These are phyloP conservation scores for Claviceps monticola DNA, from an alignment of 2,329 filamentous ascomycete genomes.

Conservation along the genomic window DNA sequence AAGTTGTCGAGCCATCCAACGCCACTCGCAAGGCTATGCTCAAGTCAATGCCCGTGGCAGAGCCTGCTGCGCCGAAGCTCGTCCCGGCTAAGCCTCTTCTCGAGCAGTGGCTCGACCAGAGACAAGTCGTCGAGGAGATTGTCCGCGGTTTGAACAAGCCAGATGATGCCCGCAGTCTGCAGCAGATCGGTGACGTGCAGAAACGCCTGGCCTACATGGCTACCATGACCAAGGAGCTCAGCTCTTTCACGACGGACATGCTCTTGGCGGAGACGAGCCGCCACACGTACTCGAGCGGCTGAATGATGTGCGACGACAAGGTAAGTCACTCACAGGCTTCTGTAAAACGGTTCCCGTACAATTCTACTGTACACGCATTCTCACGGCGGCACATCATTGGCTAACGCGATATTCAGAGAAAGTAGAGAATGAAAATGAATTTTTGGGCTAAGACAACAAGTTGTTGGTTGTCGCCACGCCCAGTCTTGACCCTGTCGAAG, in stretches of 20 bases:
- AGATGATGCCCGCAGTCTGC: slow-evolving; percentile 37
- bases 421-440: too few species aligned
- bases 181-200: slow-evolving; percentile 38
- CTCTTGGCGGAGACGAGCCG: neutral
- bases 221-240: slow-evolving; percentile 25
- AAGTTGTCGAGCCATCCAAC: slow-evolving; percentile 26
- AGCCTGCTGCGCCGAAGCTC: slow-evolving; percentile 15
- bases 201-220: slow-evolving; percentile 36
- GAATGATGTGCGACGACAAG: neutral
- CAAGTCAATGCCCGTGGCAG: slow-evolving; percentile 23
- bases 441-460: too few species aligned
- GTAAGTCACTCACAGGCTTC: neutral
- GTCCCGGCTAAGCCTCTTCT: slow-evolving; percentile 26
- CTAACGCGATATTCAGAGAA: too few species aligned
- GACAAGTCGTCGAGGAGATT: slow-evolving; percentile 47
- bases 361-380: neutral
- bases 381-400: too few species aligned
- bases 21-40: slow-evolving; percentile 36
- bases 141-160: slow-evolving; percentile 35
- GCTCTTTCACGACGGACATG: neutral
- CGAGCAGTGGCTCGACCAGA: slow-evolving; percentile 48
- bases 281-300: slow-evolving; percentile 2
- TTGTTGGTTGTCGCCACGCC: neutral
- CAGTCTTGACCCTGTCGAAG: neutral
- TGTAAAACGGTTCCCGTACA: neutral